phyloP scores from a whole-genome alignment of 495 filamentous ascomycete genomes.

The Aspergillus mulundensis region DNA sequence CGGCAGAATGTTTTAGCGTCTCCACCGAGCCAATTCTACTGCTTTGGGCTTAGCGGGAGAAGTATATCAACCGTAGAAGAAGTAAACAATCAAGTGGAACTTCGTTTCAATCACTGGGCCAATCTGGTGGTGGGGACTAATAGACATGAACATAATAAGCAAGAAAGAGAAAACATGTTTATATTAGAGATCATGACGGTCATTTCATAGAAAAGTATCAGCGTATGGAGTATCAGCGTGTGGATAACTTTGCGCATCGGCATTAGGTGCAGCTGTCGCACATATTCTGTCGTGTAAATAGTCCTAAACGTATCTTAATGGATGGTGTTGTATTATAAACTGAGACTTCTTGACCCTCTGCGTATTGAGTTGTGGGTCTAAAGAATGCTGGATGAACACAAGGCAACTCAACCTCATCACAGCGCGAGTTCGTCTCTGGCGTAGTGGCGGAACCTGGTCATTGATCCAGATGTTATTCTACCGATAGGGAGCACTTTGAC shows the following conservation, averaged over 20 bases:
- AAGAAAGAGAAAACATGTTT: too few relatives aligned
- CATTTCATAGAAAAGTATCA: neutral
- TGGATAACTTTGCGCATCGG: too few relatives aligned
- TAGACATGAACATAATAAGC: too few relatives aligned
- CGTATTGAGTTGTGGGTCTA: neutral
- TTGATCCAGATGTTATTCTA: conserved; percentile 20
- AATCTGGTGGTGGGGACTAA: neutral
- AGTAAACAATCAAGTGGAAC: neutral
- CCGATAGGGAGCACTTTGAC: conserved; percentile 40
- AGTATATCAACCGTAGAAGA: neutral
- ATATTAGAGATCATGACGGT: neutral
- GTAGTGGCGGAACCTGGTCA: conserved; percentile 26
- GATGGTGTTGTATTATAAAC: neutral
- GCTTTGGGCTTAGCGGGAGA: neutral
- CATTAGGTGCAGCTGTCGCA: neutral
- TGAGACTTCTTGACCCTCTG: neutral
- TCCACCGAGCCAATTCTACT: conserved; percentile 4
- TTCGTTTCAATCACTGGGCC: neutral
- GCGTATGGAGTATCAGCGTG: neutral
- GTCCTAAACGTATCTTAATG: neutral
- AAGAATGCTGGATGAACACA: neutral
- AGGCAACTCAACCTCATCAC: neutral
- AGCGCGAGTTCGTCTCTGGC: conserved; percentile 8
- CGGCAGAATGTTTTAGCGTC: conserved; percentile 21
- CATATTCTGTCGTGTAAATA: neutral